Conservation (phyloP, 2,329 filamentous ascomycete genomes). For the Leptographium wingfieldii region DNA sequence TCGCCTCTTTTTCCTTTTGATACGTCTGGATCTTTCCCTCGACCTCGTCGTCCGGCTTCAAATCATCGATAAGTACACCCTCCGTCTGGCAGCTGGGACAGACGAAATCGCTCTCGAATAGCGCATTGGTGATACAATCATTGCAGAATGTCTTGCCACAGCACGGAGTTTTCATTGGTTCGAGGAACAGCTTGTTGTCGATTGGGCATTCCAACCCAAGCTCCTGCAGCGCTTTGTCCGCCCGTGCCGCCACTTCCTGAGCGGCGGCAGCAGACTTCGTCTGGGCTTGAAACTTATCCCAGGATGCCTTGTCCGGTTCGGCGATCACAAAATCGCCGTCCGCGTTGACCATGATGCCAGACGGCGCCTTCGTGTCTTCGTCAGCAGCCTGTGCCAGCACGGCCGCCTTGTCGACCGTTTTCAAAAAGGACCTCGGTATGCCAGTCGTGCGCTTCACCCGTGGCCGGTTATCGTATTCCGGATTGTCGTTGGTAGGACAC, state of each 20-base stretch:
- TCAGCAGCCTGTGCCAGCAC: conserved; percentile 60
- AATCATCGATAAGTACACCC: conserved; percentile 84
- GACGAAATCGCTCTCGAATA: conserved; percentile 95
- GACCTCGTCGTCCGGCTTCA: conserved; percentile 69
- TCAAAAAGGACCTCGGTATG: conserved; percentile 89
- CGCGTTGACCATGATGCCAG: conserved; percentile 93
- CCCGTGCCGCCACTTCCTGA: conserved; percentile 62
- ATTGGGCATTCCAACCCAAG: conserved; percentile 84
- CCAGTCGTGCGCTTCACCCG: conserved; percentile 93
- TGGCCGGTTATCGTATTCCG: conserved; percentile 85
- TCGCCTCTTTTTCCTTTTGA: conserved; percentile 41
- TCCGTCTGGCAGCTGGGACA: conserved; percentile 88
- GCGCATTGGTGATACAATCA: conserved; percentile 97
- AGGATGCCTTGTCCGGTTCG: conserved; percentile 86
- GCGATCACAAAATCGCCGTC: conserved; percentile 97
- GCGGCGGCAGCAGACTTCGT: conserved; percentile 74
- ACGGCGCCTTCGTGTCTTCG: conserved; percentile 68
- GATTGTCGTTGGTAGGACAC: conserved; percentile 96
- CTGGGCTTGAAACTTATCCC: conserved; percentile 95
- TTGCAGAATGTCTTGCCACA: conserved; percentile 98
- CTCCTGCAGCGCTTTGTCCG: conserved; percentile 78
- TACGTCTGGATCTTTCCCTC: conserved; percentile 69
- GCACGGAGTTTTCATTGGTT: conserved; percentile 98
- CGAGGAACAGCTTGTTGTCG: conserved; percentile 96
- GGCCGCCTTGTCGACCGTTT: conserved; percentile 85